Evolutionary conservation across 139 green algal genomes (phyloP).

Genomic region (Chlorella sp.): DNA sequence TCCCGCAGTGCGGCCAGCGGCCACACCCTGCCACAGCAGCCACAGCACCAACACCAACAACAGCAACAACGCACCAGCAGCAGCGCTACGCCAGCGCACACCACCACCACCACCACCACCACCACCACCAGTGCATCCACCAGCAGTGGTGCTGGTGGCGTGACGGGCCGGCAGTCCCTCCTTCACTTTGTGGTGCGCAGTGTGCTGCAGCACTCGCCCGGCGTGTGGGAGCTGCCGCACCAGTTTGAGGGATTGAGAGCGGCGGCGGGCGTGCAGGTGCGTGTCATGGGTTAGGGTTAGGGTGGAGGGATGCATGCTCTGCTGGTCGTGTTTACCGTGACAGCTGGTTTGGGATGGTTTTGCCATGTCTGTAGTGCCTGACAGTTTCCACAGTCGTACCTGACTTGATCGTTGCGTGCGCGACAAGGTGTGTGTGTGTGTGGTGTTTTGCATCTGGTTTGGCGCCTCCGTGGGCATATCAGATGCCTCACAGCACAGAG

Average conservation of each 20-base stretch:
- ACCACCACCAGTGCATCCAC: no score
- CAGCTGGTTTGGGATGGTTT: no score
- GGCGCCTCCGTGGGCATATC: not conserved
- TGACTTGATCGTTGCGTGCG: not conserved
- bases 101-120: no score
- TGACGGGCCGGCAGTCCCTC: slow-evolving; percentile 59
- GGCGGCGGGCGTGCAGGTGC: slow-evolving; percentile 52
- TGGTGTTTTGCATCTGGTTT: not conserved
- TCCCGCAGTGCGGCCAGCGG: no score
- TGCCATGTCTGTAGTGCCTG: no score
- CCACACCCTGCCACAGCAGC: not conserved
- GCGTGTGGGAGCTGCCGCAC: slow-evolving; percentile 26
- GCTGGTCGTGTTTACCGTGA: no score
- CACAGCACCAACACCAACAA: not conserved
- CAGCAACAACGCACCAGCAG: no score
- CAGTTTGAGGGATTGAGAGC: slow-evolving; percentile 37
- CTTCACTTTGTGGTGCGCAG: slow-evolving; percentile 69
- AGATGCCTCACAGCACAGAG: no score
- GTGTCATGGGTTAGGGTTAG: not conserved
- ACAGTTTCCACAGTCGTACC: no score
- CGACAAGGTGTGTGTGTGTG: not conserved
- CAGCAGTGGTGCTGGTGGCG: no score
- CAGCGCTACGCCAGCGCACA: not conserved
- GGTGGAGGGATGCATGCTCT: no score
- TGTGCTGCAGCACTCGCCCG: slow-evolving; percentile 9